Conservation (phyloP, 169 alveolate genomes). For the Theileria equi region DNA sequence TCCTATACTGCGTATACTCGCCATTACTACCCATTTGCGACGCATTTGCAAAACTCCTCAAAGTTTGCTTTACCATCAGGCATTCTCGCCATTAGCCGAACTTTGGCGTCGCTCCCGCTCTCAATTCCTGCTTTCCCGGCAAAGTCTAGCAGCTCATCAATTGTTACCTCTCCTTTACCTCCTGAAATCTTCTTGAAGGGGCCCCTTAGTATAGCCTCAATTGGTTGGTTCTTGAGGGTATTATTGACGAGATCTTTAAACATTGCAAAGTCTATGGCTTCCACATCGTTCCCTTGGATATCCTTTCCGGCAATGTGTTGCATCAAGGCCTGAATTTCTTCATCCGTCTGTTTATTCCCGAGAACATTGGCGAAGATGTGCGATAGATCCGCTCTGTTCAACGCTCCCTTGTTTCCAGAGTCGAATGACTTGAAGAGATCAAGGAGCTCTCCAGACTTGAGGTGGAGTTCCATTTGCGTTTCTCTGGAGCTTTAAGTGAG, state of each 20-base stretch:
- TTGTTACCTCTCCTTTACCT: constrained; percentile 40
- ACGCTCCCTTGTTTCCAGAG: constrained; percentile 22
- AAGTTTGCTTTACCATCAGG: constrained; percentile 51
- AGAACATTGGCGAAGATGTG: constrained; percentile 1
- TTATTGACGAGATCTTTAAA: constrained; percentile 39
- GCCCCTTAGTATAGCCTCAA: constrained; percentile 26
- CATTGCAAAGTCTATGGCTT: constrained; percentile 39
- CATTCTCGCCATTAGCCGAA: constrained; percentile 32
- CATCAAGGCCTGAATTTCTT: background rate
- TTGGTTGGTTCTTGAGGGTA: constrained; percentile 13
- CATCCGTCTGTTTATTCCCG: background rate
- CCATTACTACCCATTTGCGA: constrained; percentile 20
- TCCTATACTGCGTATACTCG: no score
- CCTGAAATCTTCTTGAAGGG: constrained; percentile 33
- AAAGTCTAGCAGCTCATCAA: constrained; percentile 32
- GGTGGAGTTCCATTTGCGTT: constrained; percentile 23
- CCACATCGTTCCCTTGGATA: constrained; percentile 18
- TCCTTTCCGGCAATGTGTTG: no score
- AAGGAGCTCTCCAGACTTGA: constrained; percentile 44
- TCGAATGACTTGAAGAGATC: constrained; percentile 41
- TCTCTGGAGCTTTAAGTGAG: constrained; percentile 11
- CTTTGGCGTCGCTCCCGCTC: constrained; percentile 36
- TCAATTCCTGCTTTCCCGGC: constrained; percentile 34
- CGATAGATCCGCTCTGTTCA: constrained; percentile 16
- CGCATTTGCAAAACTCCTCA: constrained; percentile 26